These are phyloP conservation scores for Apiotrichum gamsii DNA, from an alignment of 1,284 basidiomycete genomes.

Conservation along the genomic window DNA sequence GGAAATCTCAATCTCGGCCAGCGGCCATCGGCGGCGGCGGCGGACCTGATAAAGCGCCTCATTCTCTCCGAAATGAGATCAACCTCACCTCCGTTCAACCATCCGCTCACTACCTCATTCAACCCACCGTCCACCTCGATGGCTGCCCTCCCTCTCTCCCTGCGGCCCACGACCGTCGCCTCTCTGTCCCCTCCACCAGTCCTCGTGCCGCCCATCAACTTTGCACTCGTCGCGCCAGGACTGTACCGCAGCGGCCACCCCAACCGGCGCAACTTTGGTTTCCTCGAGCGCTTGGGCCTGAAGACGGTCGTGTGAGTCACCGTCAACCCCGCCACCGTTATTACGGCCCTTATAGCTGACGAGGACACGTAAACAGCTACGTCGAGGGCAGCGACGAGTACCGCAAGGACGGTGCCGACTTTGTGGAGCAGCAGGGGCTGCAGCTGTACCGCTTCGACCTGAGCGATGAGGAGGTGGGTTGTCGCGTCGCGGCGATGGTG, in stretches of 20 bases:
- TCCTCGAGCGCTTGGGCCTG: conserved; percentile 39
- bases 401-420: conserved; percentile 36
- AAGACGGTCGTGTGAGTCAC: conserved; percentile 40
- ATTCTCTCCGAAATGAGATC: too few relatives aligned
- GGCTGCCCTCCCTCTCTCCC: conserved; percentile 11
- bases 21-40: too few relatives aligned
- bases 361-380: too few relatives aligned
- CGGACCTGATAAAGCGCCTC: too few relatives aligned
- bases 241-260: conserved; percentile 47
- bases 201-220: conserved; percentile 49
- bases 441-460: conserved; percentile 33
- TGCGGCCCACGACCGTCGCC: conserved; percentile 9
- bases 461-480: conserved; percentile 27
- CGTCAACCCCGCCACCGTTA: too few relatives aligned
- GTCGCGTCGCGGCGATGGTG: too few relatives aligned
- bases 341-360: too few relatives aligned
- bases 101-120: not conserved
- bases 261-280: conserved; percentile 44
- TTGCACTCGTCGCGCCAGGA: conserved; percentile 44
- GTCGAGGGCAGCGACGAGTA: conserved; percentile 36
- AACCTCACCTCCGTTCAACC: too few relatives aligned
- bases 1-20: too few relatives aligned
- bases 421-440: conserved; percentile 26
- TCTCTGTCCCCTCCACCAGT: conserved; percentile 18
- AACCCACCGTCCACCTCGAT: not conserved